phyloP scores from a whole-genome alignment of 1,284 basidiomycete species.

The Apiotrichum laibachii region DNA sequence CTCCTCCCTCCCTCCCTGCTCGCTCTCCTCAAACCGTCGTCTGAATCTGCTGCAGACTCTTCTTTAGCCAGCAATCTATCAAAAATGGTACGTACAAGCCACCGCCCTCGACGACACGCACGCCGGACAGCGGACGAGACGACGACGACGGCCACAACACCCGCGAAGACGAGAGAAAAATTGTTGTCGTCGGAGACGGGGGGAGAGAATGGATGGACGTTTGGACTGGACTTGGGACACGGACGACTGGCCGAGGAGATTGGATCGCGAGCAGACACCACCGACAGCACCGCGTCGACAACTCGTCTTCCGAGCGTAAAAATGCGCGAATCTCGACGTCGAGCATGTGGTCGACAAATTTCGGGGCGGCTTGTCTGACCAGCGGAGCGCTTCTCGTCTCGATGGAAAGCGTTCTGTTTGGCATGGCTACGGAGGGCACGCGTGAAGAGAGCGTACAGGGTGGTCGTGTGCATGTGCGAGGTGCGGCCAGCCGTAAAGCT shows the following conservation, averaged over 20 bases:
- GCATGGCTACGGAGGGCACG: no score
- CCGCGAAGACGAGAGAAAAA: background rate
- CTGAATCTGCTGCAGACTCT: background rate
- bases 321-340: no score
- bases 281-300: background rate
- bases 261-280: background rate
- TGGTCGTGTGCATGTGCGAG: no score
- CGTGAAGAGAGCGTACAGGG: no score
- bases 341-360: no score
- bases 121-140: background rate
- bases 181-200: background rate
- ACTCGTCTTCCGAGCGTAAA: no score
- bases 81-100: constrained; percentile 3
- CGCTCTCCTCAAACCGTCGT: constrained; percentile 4
- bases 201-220: background rate
- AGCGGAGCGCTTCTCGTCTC: no score
- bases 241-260: background rate
- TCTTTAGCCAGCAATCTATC: constrained; percentile 5
- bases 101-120: background rate
- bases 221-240: background rate
- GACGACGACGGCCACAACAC: background rate
- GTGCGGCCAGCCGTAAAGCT: no score
- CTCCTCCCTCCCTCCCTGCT: background rate
- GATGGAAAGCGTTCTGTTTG: no score
- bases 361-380: no score